Evolutionary conservation across 2,329 filamentous ascomycete genomes (phyloP), one percentile per base, ranked within the genome.

Genomic region (Botrytis tulipae): DNA sequence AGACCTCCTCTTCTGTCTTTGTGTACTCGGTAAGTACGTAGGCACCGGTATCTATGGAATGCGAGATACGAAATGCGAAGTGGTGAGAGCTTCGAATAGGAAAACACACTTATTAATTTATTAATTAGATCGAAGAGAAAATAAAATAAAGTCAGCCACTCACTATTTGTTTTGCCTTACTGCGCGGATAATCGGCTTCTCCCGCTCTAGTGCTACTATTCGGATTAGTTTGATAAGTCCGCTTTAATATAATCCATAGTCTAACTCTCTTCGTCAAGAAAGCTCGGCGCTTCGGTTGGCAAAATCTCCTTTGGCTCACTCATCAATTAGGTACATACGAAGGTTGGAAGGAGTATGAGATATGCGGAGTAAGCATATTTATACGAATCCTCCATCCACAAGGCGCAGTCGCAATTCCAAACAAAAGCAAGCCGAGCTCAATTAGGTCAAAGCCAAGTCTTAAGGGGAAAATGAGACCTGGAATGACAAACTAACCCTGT

Each of bases 221-320:
- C 40, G 20, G 25, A n/a, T 40, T 25, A 25, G 37, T 42, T 9
- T 22, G 14, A 29, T 35, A 42, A 62, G 35, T 9, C 60, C 60
- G 22, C 60, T 62, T 62, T 61, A 40, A 29, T 4, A 61, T 29
- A 2, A 42, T 14, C 2, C 2, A 59, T 35, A 59, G 32, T 61
- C 9, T 61, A 40, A 62, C 35, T 62, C 59, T 61, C 20, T 61
- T 61, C 12, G 8, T 59, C 3, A 22, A 61, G 20, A 25, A 25
- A 37, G 32, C 32, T 61, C 59, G 35, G 60, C 60, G 60, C 60
- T 42, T 62, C 42, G 35, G 63, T 37, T 66, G 63, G 63, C 63
- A 51, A 25, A 35, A 46, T 20, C 14, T 48, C 32, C 37, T 54
- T n/a, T 29, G 51, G 48, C 48, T 51, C 48, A 51, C 48, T 51